phyloP scores from a whole-genome alignment of 2,329 filamentous ascomycete genomes.

The Exutisphaerella laricina region DNA sequence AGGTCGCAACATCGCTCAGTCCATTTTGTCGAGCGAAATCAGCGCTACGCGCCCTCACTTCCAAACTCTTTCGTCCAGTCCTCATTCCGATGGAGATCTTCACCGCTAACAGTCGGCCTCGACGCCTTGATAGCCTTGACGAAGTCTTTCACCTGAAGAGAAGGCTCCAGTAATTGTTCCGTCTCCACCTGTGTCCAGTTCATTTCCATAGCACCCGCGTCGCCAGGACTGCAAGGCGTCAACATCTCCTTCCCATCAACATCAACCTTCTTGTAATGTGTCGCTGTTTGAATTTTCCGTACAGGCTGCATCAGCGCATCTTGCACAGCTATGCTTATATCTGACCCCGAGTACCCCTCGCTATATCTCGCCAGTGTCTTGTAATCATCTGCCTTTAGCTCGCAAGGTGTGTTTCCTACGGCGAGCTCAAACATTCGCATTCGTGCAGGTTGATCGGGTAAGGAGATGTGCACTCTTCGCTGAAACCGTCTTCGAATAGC shows the following conservation, averaged over 20 bases:
- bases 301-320: constrained; percentile 97
- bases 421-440: constrained; percentile 95
- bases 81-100: constrained; percentile 75
- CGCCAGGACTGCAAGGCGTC: constrained; percentile 92
- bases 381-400: constrained; percentile 72
- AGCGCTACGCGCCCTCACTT: constrained; percentile 67
- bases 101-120: constrained; percentile 81
- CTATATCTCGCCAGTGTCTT: constrained; percentile 72
- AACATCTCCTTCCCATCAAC: constrained; percentile 61
- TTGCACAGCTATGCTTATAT: constrained; percentile 94
- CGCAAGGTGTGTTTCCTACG: constrained; percentile 87
- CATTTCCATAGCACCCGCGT: constrained; percentile 82
- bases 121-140: constrained; percentile 83
- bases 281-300: constrained; percentile 92
- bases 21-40: too few relatives aligned
- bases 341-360: constrained; percentile 91
- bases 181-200: constrained; percentile 82
- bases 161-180: constrained; percentile 78
- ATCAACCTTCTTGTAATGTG: constrained; percentile 87
- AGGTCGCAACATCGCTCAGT: too few relatives aligned
- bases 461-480: constrained; percentile 86
- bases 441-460: constrained; percentile 80
- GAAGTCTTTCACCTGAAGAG: constrained; percentile 86
- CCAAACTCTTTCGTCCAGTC: constrained; percentile 98
- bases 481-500: constrained; percentile 96